Evolutionary conservation across 179 eudicot genomes (phyloP), one percentile per base, ranked within the genome.

Genomic region (Amaranthus tricolor): DNA sequence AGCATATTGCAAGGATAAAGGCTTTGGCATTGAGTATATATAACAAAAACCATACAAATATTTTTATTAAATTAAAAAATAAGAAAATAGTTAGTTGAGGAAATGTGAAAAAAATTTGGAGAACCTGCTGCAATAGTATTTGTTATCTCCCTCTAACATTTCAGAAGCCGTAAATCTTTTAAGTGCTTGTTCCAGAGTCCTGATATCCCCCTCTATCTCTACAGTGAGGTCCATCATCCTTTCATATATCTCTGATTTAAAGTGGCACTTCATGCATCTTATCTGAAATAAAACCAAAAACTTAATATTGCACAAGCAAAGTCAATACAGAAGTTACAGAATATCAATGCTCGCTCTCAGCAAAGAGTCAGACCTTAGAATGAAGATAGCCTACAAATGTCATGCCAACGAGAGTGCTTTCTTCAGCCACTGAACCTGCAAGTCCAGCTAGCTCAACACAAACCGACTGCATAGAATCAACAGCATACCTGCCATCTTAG

Each of bases 141-240:
- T 92, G 83, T 95, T 90, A 43, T 92, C 91, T 31, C 95, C 96
- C 67, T 89, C 95, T 76, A 95, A 77, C 62, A 71, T 85, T 81
- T 95, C 99, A 59, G 87, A 85, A 31, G 81, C 83, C 13, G 97
- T 95, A 76, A 89, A 95, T 64, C 83, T 82, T 66, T 57, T 73
- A 9, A 95, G 88, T 20, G 99, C 99, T 68, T 90, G 90, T 76
- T 95, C 97, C 56, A 95, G 82, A 66, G 96, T 89, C 64, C 85
- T 85, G 61, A 92, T 85, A 76, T 95, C 87, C 73, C 99, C 99
- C 24, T 77, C 94, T 64, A 94, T 90, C 84, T 94, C 98, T 52
- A 90, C 94, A 44, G 91, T 87, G 13, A 95, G 96, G 83, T 95
- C 99, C 99, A 90, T 89, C 85, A 95, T 90, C 72, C 86, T 88